Evolutionary conservation across 495 filamentous ascomycete species (phyloP), one percentile per base, ranked within the genome.

Genomic region (Poronia punctata): DNA sequence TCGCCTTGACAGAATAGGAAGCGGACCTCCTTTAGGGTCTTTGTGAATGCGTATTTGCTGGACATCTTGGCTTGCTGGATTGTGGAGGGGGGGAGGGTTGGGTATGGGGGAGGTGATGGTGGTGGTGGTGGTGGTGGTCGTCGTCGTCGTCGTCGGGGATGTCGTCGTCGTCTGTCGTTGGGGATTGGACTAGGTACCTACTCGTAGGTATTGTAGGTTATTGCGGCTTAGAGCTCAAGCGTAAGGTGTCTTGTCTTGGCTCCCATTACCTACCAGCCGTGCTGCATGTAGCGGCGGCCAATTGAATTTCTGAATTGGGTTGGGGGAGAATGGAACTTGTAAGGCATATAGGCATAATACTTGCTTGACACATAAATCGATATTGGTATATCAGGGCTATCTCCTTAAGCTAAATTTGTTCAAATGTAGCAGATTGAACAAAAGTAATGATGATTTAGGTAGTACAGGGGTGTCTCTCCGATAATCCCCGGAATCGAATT

Each of bases 1-100:
- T 95, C 86, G 27, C 79, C 83, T 24, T 97, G 92, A 69, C 93
- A 97, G 69, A 97, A 88, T 46, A 89, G 73, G 70, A 98, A 98
- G 49, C 92, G 87, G 59, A 98, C 75, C 73, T 98, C 92, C 76
- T 90, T 96, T 57, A 98, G 70, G 43, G 74, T 63, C 59, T 84
- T 85, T 43, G 80, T 75, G 64, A 97, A 98, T 51, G 78, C 84
- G 64, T 95, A 96, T 74, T 92, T 94, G 63, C 75, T 68, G 40
- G 92, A 87, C 92, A 97, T 98, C 33, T 55, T 38, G 29, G 24
- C 24, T 11, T 12, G 24, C n/a, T 42, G 33, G 45, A 27, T 38
- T 30, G 33, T 23, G 36, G 26, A 40, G 39, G 53, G 21, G 15
- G 6, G 35, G 25, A 24, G 26, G 17, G 8, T 7, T 41, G 12